A percentile compares a stretch with the other conserved stretches of the same genome.
phyloP scores from a whole-genome alignment of 441 rosid genomes.

The Corymbia citriodora region DNA sequence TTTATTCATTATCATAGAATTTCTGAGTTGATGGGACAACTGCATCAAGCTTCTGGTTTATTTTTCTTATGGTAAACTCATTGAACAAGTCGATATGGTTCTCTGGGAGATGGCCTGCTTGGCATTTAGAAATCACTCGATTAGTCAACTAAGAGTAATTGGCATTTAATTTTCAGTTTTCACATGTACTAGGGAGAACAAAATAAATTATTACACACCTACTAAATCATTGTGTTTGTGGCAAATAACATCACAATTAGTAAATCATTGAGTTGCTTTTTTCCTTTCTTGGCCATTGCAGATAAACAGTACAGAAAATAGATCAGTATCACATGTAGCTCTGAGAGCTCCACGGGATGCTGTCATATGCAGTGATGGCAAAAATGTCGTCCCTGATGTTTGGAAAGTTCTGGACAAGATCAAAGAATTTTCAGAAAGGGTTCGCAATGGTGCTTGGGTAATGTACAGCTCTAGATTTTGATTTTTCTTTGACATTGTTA shows the following conservation, averaged over 20 bases:
- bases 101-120: not conserved
- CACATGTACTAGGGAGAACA: not conserved
- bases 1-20: not conserved
- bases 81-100: not conserved
- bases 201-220: not conserved
- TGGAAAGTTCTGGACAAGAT: conserved; percentile 93
- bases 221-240: not conserved
- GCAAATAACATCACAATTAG: not conserved
- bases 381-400: conserved; percentile 85
- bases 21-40: not conserved
- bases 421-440: conserved; percentile 76
- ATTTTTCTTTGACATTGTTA: not conserved
- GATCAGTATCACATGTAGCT: conserved; percentile 94
- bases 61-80: not conserved
- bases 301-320: conserved; percentile 90
- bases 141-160: not conserved
- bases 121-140: not conserved
- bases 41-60: not conserved
- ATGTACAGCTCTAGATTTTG: conserved; percentile 4
- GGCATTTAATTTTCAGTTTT: not conserved
- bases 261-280: not conserved
- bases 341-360: conserved; percentile 88
- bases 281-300: conserved; percentile 24
- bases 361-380: conserved; percentile 67
- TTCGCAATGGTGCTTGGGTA: conserved; percentile 97